Base-by-base conservation (phyloP, 805 yeast species). In the Cyberlindnera galapagoensis region DNA sequence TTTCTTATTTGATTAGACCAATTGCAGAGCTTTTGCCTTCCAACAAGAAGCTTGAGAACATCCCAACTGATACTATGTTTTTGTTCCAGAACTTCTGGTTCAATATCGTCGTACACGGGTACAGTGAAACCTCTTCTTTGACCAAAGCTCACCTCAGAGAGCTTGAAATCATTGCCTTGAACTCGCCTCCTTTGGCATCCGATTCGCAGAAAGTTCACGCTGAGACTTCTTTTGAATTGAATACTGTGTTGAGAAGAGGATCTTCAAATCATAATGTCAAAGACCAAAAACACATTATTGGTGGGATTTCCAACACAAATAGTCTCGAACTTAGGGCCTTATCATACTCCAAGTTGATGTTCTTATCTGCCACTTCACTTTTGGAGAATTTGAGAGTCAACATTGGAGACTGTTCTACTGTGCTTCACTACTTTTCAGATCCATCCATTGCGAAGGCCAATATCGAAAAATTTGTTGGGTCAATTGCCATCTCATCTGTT, bases 41-140 rank as follows among this genome's bases (percentile, higher is more conserved):
- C 22, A 66, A 67, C 18, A 44, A 51, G 5, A 75, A 81, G 1
- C 47, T 63, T 15, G 54, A 49, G 9, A 42, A 54, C n/a, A 58
- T 60, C 12, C 46, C 52, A 7, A 74, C 79, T 41, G 71, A 73
- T 24, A 62, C 61, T 2, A 61, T 75, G 29, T 67, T 70, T 28
- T 62, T 78, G 38, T 85, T 90, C 63, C 71, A 94, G 50, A 82
- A 92, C 56, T 76, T 86, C 26, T 92, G 99, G 99, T 86, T 85
- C 56, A 92, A 90, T 50, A 65, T 92, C 68, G 90, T 80, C 4
- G 82, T 88, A 18, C 95, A 92, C 56, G 98, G 98, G 0, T 86
- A 78, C 52, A 70, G 76, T n/a, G 64, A 65, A 34, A 65, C 65
- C 22, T 76, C 92, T 0, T 62, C 64, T 10, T 62, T 77, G 49